These are phyloP conservation scores for Eruca vesicaria DNA, from an alignment of 441 rosid species.

Conservation along the genomic window DNA sequence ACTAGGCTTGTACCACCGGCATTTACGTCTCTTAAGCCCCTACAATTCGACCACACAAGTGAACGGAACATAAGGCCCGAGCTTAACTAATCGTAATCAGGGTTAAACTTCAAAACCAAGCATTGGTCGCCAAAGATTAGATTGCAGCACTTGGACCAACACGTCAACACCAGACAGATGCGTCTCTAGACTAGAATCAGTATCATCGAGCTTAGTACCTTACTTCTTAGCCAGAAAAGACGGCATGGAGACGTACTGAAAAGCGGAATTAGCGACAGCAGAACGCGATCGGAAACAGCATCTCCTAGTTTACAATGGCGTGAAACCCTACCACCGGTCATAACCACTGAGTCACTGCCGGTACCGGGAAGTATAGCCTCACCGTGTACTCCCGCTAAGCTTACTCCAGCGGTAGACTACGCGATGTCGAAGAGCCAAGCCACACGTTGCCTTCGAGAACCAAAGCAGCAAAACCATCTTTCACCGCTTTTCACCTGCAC, in stretches of 20 bases:
- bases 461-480: not conserved
- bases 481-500: not conserved
- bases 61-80: not conserved
- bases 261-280: not conserved
- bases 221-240: not conserved
- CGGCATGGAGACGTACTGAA: not conserved
- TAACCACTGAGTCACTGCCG: not conserved
- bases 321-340: not conserved
- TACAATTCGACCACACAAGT: not conserved
- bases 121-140: not conserved
- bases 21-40: not conserved
- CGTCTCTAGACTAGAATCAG: not conserved
- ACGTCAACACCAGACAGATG: not conserved
- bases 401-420: not conserved
- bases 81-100: not conserved
- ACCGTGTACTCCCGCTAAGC: not conserved
- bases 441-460: not conserved
- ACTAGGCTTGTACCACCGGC: not conserved
- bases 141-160: not conserved
- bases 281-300: not conserved
- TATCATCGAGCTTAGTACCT: not conserved
- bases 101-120: not conserved
- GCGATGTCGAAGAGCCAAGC: not conserved
- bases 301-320: not conserved
- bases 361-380: not conserved